phyloP scores from a whole-genome alignment of 257 asterid genomes.

The Solanum appendiculatum region DNA sequence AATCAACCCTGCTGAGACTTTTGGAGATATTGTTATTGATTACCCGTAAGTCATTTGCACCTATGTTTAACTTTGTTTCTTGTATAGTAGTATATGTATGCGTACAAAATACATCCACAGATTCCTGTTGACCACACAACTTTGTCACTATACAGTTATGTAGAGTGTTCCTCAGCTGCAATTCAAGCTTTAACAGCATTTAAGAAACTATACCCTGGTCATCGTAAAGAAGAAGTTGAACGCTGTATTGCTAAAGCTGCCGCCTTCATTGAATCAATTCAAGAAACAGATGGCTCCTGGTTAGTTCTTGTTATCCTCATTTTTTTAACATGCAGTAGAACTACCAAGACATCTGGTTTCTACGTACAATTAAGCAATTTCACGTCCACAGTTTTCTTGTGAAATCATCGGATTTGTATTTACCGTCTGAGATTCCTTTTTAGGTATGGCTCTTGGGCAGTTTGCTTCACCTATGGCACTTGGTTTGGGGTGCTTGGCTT shows the following conservation, averaged over 20 bases:
- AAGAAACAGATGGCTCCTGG: slow-evolving; percentile 93
- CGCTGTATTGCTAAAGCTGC: slow-evolving; percentile 56
- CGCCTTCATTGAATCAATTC: slow-evolving; percentile 61
- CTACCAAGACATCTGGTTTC: not conserved
- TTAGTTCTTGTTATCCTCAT: slow-evolving; percentile 22
- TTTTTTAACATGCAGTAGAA: not conserved
- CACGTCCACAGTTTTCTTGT: not conserved
- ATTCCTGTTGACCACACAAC: not conserved
- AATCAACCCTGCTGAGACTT: slow-evolving; percentile 97
- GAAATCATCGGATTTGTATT: not conserved
- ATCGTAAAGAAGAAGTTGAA: slow-evolving; percentile 68
- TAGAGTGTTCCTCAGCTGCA: slow-evolving; percentile 96
- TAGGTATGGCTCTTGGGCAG: slow-evolving; percentile 99
- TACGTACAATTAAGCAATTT: not conserved
- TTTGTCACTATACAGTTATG: slow-evolving; percentile 55
- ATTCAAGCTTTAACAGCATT: slow-evolving; percentile 77
- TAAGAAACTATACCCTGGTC: slow-evolving; percentile 74
- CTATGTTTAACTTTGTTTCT: slow-evolving; percentile 4
- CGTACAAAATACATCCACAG: not conserved
- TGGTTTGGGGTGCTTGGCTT: slow-evolving; percentile 94
- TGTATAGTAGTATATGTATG: not conserved
- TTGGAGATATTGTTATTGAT: slow-evolving; percentile 98
- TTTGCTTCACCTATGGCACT: slow-evolving; percentile 86
- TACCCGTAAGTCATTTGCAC: slow-evolving; percentile 75
- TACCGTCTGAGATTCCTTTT: not conserved